phyloP scores from a whole-genome alignment of 257 asterid genomes.

The Agastache rugosa region DNA sequence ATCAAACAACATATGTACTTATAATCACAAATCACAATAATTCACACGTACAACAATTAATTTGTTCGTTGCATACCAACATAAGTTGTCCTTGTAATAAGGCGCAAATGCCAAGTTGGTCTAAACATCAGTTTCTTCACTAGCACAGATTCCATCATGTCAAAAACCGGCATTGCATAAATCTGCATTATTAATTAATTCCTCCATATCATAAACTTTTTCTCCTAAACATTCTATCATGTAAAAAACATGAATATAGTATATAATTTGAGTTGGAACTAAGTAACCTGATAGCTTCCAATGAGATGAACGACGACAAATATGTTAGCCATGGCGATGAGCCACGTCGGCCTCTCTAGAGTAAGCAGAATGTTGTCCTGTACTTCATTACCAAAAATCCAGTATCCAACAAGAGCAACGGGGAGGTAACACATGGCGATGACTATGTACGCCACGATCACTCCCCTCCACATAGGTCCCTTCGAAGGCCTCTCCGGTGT shows the following conservation, averaged over 20 bases:
- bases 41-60: too few relatives aligned
- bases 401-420: constrained; percentile 30
- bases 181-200: constrained; percentile 31
- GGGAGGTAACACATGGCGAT: constrained; percentile 27
- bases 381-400: constrained; percentile 16
- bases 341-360: constrained; percentile 20
- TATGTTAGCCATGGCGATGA: constrained; percentile 31
- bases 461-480: constrained; percentile 33
- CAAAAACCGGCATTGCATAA: constrained; percentile 59
- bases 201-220: background rate
- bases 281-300: constrained; percentile 30
- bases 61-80: constrained; percentile 41
- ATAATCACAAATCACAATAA: too few relatives aligned
- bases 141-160: constrained; percentile 57
- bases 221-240: background rate
- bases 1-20: background rate
- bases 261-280: background rate
- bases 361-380: constrained; percentile 28
- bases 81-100: constrained; percentile 45
- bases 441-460: constrained; percentile 8
- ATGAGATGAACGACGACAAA: constrained; percentile 32
- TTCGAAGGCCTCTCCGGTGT: constrained; percentile 22
- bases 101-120: constrained; percentile 46
- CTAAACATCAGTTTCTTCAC: constrained; percentile 46
- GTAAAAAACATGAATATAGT: background rate